These are phyloP conservation scores for Colletotrichum gloeosporioides DNA, from an alignment of 2,329 filamentous ascomycete genomes.

Conservation along the genomic window DNA sequence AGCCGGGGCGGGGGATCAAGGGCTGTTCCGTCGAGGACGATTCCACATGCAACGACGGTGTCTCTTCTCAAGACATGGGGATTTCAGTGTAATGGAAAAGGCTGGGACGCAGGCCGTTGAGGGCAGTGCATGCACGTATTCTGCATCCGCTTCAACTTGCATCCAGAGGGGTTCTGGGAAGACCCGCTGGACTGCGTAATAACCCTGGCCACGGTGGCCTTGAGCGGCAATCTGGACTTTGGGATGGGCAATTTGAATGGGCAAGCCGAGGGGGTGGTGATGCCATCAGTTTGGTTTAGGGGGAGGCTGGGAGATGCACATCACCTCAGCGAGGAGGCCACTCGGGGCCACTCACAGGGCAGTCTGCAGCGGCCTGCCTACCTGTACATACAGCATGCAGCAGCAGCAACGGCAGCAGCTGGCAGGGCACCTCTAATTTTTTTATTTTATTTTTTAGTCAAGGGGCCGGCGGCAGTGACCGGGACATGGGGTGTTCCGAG, in stretches of 20 bases:
- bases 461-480: slow-evolving; percentile 14
- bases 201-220: neutral
- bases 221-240: neutral
- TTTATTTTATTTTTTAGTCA: neutral
- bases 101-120: slow-evolving; percentile 1
- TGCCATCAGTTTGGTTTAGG: slow-evolving; percentile 7
- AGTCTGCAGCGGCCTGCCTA: neutral
- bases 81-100: slow-evolving; percentile 7
- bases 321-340: slow-evolving; percentile 1
- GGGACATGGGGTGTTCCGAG: neutral
- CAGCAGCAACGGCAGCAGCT: neutral
- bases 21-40: neutral
- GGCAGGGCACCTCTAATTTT: neutral
- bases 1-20: neutral
- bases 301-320: slow-evolving; percentile 9
- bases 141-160: neutral
- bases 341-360: neutral
- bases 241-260: neutral
- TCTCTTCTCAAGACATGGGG: neutral
- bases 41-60: neutral
- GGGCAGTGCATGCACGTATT: slow-evolving; percentile 11
- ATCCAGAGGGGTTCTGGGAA: neutral
- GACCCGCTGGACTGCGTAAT: neutral
- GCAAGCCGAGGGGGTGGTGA: slow-evolving; percentile 9
- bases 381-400: neutral